Percentiles rank a stretch among this genome's conserved stretches.
phyloP scores from a whole-genome alignment of 2,329 filamentous ascomycete genomes.

The Orbilia blumenaviensis region DNA sequence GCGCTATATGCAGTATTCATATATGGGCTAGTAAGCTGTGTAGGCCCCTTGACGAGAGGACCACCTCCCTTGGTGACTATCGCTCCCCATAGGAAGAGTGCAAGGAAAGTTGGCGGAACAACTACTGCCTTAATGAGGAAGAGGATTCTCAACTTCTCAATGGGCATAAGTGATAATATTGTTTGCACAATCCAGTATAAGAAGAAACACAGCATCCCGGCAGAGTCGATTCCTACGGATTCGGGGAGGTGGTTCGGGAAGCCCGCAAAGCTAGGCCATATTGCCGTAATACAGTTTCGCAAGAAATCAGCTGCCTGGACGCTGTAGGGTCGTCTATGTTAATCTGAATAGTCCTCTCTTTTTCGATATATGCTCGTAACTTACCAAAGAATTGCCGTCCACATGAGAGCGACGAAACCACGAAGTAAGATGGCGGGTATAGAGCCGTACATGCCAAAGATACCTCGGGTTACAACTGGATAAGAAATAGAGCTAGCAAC shows the following conservation, averaged over 20 bases:
- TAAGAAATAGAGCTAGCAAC: conserved; percentile 57
- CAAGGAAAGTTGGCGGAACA: conserved; percentile 63
- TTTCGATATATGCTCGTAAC: background rate
- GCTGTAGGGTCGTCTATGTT: conserved; percentile 28
- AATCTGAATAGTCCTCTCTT: background rate
- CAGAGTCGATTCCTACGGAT: conserved; percentile 62
- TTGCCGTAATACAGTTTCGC: conserved; percentile 63
- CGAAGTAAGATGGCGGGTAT: conserved; percentile 63
- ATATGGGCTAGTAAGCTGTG: conserved; percentile 60
- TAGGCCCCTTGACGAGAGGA: conserved; percentile 61
- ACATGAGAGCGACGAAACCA: conserved; percentile 64
- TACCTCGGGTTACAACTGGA: conserved; percentile 63
- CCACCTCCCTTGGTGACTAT: conserved; percentile 63
- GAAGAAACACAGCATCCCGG: conserved; percentile 65
- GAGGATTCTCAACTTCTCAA: conserved; percentile 63
- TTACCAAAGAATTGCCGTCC: conserved; percentile 63
- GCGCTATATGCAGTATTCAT: conserved; percentile 63
- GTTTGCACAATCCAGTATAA: conserved; percentile 66
- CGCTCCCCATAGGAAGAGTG: conserved; percentile 63
- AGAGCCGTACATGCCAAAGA: conserved; percentile 64
- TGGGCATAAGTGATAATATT: conserved; percentile 62
- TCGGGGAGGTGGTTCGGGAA: conserved; percentile 64
- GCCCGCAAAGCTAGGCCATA: conserved; percentile 63
- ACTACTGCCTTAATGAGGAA: conserved; percentile 63
- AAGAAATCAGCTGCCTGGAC: conserved; percentile 64